These are phyloP conservation scores for Citrus trifoliata DNA, from an alignment of 345 rosid species.

Conservation along the genomic window DNA sequence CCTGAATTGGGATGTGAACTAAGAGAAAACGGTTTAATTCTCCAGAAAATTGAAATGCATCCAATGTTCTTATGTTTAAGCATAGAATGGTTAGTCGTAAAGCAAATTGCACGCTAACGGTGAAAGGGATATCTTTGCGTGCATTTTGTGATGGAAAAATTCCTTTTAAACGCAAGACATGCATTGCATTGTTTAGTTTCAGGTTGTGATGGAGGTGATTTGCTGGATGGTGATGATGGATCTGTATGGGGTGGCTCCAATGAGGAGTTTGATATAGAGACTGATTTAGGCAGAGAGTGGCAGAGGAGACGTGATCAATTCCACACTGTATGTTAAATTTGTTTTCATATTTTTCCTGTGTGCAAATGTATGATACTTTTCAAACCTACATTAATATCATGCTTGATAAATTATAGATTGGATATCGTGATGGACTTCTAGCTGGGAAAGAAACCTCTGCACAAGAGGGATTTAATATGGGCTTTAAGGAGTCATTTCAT, in stretches of 20 bases:
- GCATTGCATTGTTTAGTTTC: constrained; percentile 1
- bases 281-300: constrained; percentile 47
- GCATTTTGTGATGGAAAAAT: background rate
- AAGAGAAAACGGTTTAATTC: background rate
- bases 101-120: background rate
- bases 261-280: constrained; percentile 35
- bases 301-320: constrained; percentile 39
- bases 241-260: constrained; percentile 42
- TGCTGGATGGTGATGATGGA: constrained; percentile 39
- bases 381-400: background rate
- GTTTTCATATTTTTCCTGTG: background rate
- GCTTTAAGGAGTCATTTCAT: constrained; percentile 62
- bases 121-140: background rate
- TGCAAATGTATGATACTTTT: background rate
- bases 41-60: background rate
- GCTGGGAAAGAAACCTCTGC: constrained; percentile 78
- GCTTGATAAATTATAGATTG: constrained; percentile 37
- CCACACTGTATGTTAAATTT: constrained; percentile 34
- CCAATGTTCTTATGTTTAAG: background rate
- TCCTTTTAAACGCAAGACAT: background rate
- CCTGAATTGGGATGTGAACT: background rate
- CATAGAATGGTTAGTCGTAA: background rate
- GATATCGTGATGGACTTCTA: constrained; percentile 77
- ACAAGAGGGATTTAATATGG: constrained; percentile 76
- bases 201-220: constrained; percentile 27